Percentiles rank a stretch among this genome's conserved stretches.
These are phyloP conservation scores for Hebeloma cylindrosporum DNA, from an alignment of 768 basidiomycete species.

Conservation along the genomic window DNA sequence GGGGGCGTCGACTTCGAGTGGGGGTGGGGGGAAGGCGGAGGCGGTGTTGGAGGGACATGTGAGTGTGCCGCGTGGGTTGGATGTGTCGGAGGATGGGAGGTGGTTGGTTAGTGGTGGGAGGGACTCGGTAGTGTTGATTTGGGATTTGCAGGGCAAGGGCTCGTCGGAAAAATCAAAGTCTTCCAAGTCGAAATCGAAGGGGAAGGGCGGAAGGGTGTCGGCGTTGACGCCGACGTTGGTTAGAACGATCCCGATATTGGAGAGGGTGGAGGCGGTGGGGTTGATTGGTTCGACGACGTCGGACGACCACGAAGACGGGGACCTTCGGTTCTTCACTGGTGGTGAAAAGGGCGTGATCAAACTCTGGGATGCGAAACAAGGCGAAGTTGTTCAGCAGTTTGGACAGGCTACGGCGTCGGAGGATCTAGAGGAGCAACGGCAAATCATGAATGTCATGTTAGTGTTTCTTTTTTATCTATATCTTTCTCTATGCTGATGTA, in stretches of 20 bases:
- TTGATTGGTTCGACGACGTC: slow-evolving; percentile 56
- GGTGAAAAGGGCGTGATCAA: slow-evolving; percentile 87
- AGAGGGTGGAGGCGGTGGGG: slow-evolving; percentile 87
- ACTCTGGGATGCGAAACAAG: slow-evolving; percentile 79
- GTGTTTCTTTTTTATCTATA: slow-evolving; percentile 31
- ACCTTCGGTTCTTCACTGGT: slow-evolving; percentile 78
- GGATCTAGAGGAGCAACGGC: slow-evolving; percentile 76
- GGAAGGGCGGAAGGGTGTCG: slow-evolving; percentile 49
- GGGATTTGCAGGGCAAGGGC: slow-evolving; percentile 63
- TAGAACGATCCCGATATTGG: slow-evolving; percentile 81
- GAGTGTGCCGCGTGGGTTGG: slow-evolving; percentile 89
- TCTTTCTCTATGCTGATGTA: slow-evolving; percentile 8
- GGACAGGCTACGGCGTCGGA: slow-evolving; percentile 45
- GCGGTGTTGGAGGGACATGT: slow-evolving; percentile 94
- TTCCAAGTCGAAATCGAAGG: slow-evolving; percentile 35
- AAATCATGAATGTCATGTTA: slow-evolving; percentile 82
- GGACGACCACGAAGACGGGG: slow-evolving; percentile 41
- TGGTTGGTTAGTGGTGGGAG: slow-evolving; percentile 91
- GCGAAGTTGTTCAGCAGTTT: slow-evolving; percentile 60
- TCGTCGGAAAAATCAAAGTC: slow-evolving; percentile 29
- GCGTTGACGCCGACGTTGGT: slow-evolving; percentile 56
- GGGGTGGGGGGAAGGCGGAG: slow-evolving; percentile 62
- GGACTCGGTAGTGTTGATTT: slow-evolving; percentile 89
- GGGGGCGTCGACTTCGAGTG: slow-evolving; percentile 53
- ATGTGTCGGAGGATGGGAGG: slow-evolving; percentile 80